Evolutionary conservation across 805 yeast species (phyloP), one percentile per base, ranked within the genome.

Genomic region (Candida glaebosa): DNA sequence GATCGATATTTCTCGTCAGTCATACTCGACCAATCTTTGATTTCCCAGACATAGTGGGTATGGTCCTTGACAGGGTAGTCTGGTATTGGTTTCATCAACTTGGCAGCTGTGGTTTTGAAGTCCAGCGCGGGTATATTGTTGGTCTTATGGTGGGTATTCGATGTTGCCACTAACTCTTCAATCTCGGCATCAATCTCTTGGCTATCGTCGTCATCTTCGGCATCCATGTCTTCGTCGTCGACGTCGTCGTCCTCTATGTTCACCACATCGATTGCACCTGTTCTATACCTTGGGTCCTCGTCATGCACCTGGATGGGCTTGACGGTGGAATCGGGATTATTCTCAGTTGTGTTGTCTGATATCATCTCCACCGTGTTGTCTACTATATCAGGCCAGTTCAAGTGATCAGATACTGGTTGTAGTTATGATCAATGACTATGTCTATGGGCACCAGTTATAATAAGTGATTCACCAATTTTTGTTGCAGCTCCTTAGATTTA

Each of bases 11-110:
- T 68, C 25, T 70, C 71, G 8, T 63, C 69, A 31, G 57, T 56
- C 37, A 74, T 53, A 4, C 53, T 50, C 17, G 61, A 51, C 83
- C 83, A 78, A 43, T 71, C 67, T 5, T 61, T 60, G 37, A 78
- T 74, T 36, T 69, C 67, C 82, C 82, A 78, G 16, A 78, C 76
- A 50, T 52, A 55, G 37, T 63, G 60, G 8, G 59, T 49, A 40
- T 59, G 56, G 15, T 54, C 71, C 20, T 50, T 52, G 2, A 63
- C 54, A 4, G 75, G 74, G 42, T 68, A 69, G 44, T 69, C 73
- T 1, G 62, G 62, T 3, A 67, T 20, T 2, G 66, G 66, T 43
- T 67, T 68, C 69, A 68, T 60, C 42, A 67, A 51, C 22, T 57
- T 50, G 17, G 48, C 43, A 5, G 67, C 60, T 22, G 62, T 43